phyloP scores from a whole-genome alignment of 2,329 filamentous ascomycete species.

The Didymellaceae sp. region DNA sequence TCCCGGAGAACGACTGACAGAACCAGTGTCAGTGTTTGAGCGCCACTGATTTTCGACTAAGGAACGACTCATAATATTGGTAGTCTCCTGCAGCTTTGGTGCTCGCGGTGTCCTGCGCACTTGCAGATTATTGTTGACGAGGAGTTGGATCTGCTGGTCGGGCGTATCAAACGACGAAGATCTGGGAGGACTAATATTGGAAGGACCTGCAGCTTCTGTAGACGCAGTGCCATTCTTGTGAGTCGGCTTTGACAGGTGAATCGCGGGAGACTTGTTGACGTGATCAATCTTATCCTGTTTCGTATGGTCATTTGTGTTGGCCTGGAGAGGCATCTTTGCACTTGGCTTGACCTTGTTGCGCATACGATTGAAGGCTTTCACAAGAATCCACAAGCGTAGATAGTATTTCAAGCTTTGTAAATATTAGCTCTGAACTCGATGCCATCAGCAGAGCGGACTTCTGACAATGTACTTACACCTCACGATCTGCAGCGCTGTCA shows the following conservation, averaged over 20 bases:
- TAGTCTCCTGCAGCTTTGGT: not conserved
- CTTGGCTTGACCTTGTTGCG: conserved; percentile 1
- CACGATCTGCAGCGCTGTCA: not conserved
- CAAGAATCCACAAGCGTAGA: conserved; percentile 14
- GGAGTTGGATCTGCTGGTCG: not conserved
- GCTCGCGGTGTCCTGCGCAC: not conserved
- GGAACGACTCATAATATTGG: no score
- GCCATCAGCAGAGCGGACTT: no score
- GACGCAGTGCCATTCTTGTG: no score
- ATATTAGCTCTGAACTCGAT: not conserved
- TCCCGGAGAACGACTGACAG: no score
- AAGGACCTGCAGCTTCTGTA: no score
- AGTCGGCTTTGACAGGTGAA: no score
- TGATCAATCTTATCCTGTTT: not conserved
- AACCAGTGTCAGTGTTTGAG: no score
- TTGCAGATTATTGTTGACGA: not conserved
- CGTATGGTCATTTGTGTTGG: not conserved
- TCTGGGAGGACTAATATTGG: no score
- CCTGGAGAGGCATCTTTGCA: not conserved
- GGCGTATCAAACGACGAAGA: not conserved
- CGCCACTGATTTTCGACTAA: no score
- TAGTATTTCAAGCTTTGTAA: conserved; percentile 3
- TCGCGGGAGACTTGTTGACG: not conserved
- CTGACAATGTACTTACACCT: conserved; percentile 6
- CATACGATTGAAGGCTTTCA: conserved; percentile 10